phyloP scores from a whole-genome alignment of 148 eudicot species.

The Rhododendron ovatum region DNA sequence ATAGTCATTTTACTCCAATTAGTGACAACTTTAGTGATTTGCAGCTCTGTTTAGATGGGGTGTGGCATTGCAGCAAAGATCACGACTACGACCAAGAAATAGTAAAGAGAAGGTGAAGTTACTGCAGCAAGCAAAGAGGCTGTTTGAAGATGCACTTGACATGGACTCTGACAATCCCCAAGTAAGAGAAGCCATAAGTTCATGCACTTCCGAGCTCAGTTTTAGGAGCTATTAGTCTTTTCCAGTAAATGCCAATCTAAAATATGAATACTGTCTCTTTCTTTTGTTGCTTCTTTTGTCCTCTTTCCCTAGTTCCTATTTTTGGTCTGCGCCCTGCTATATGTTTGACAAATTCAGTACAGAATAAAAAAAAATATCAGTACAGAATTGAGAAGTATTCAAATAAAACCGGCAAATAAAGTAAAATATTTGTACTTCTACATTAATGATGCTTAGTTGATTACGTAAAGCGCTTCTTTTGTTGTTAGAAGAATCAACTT shows the following conservation, averaged over 20 bases:
- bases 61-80: conserved; percentile 75
- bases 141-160: conserved; percentile 80
- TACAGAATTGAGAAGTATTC: neutral
- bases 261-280: neutral
- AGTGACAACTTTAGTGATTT: conserved; percentile 8
- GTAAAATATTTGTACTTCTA: neutral
- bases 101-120: conserved; percentile 75
- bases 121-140: conserved; percentile 83
- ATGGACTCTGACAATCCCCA: conserved; percentile 67
- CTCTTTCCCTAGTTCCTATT: neutral
- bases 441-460: neutral
- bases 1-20: neutral
- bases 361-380: neutral
- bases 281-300: neutral
- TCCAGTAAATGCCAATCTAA: neutral
- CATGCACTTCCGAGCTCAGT: conserved; percentile 67
- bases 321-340: neutral
- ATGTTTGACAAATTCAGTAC: neutral
- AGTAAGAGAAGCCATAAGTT: conserved; percentile 60
- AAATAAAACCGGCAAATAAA: neutral
- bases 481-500: neutral
- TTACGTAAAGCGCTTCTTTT: neutral
- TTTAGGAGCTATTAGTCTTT: conserved; percentile 26
- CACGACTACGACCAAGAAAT: conserved; percentile 61
- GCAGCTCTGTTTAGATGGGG: conserved; percentile 98